Conservation (phyloP, 306 rosid species). For the Lablab purpureus region DNA sequence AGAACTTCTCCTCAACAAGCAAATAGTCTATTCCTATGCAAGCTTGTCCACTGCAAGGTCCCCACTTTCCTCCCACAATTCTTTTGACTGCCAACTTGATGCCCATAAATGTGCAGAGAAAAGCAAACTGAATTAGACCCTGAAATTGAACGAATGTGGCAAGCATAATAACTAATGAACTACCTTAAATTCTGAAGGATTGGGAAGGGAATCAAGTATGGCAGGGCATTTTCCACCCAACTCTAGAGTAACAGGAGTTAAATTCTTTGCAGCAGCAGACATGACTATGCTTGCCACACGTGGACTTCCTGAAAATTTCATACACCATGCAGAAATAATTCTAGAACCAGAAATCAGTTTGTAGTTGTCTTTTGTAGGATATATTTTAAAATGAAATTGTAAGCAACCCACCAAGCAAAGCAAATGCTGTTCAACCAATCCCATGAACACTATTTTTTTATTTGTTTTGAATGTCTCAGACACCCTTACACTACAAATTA, state of each 20-base stretch:
- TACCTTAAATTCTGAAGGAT: constrained; percentile 73
- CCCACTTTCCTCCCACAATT: constrained; percentile 90
- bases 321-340: not conserved
- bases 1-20: constrained; percentile 74
- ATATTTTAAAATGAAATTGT: not conserved
- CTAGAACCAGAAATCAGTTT: constrained; percentile 17
- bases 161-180: not conserved
- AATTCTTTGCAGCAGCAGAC: constrained; percentile 88
- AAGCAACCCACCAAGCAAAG: too few species aligned
- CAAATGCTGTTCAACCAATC: not conserved
- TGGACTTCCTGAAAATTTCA: constrained; percentile 72
- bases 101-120: constrained; percentile 4
- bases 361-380: not conserved
- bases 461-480: not conserved
- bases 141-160: constrained; percentile 21
- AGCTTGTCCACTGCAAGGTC: constrained; percentile 87
- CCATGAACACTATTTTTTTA: not conserved
- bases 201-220: constrained; percentile 73
- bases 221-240: constrained; percentile 98
- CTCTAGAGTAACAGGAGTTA: constrained; percentile 93
- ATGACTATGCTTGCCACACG: constrained; percentile 65
- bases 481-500: not conserved
- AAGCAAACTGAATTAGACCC: constrained; percentile 20
- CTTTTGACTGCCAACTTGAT: constrained; percentile 76
- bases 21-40: constrained; percentile 83